Evolutionary conservation across 208 protist genomes (phyloP), one percentile per base, ranked within the genome.

Genomic region (Trypanosoma vivax): DNA sequence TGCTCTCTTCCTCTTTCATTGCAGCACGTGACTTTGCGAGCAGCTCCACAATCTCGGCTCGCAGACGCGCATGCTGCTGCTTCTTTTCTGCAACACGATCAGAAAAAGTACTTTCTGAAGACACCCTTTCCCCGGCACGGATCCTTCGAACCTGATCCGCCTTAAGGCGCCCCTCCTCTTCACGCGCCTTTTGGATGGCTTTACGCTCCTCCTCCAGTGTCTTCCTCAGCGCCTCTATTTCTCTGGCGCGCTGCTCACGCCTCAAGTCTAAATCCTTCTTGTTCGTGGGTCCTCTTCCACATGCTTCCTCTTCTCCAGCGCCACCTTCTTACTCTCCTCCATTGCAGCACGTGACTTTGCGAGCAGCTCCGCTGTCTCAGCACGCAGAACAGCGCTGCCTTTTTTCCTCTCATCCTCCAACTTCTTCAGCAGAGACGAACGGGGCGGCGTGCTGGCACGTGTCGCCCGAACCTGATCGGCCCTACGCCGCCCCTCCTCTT

Each of bases 201-300:
- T 49, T 51, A 11, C 42, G 69, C 60, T 87, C 79, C 47, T 70
- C 74, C 51, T 75, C 74, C 10, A 77, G 34, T 41, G 70, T 56
- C 28, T 23, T 23, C 40, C 77, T 67, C 52, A 67, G 47, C 39
- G 53, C 64, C 56, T 87, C 79, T 52, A 42, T 48, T 38, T 59
- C 50, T 48, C 65, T 64, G 6, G 30, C 60, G 58, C 70, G 60
- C 51, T 60, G 53, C 49, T 79, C 61, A 13, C 46, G 65, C 57
- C 78, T 28, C 7, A 34, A 2, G 19, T 21, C 38, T 24, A 13
- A 4, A 0, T 68, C 71, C 19, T 53, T 66, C 2, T 50, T 48
- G 53, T 66, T 29, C 47, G 52, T 2, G 46, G 38, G 28, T 19
- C 35, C 14, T 51, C 33, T 23, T 62, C 43, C 25, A 53, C 46